A percentile compares a stretch with the other conserved stretches of the same genome.
phyloP scores from a whole-genome alignment of 1,284 basidiomycete species.

The Irpex rosettiformis region DNA sequence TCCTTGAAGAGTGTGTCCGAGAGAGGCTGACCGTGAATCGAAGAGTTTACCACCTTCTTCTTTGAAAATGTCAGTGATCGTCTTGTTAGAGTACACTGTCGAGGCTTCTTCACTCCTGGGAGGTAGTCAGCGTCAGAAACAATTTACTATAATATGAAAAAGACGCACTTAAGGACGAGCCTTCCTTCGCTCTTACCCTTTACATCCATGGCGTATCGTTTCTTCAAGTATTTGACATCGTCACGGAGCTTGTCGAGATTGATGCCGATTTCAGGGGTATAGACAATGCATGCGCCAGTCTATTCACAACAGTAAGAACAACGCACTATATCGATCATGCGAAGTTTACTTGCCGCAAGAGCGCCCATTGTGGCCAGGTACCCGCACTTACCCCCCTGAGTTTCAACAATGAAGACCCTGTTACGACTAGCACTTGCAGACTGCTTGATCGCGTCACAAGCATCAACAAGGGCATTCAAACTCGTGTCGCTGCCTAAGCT shows the following conservation, averaged over 20 bases:
- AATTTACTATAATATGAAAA: not conserved
- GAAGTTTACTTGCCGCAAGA: slow-evolving; percentile 67
- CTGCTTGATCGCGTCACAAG: slow-evolving; percentile 98
- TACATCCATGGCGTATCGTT: slow-evolving; percentile 81
- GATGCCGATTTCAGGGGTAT: slow-evolving; percentile 93
- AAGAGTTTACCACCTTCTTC: slow-evolving; percentile 93
- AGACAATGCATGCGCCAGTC: slow-evolving; percentile 91
- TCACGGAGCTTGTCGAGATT: slow-evolving; percentile 75
- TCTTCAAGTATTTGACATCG: slow-evolving; percentile 90
- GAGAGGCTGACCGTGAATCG: slow-evolving; percentile 89
- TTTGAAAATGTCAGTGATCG: slow-evolving; percentile 91
- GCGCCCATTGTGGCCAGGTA: slow-evolving; percentile 96
- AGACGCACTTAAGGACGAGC: slow-evolving; percentile 77
- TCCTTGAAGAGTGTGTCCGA: slow-evolving; percentile 96
- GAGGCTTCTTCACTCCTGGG: slow-evolving; percentile 85
- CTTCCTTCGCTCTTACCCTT: slow-evolving; percentile 92
- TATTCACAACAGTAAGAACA: slow-evolving; percentile 28
- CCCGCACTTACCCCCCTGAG: slow-evolving; percentile 95
- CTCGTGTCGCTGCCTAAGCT: slow-evolving; percentile 94
- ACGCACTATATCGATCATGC: not conserved
- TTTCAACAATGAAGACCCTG: slow-evolving; percentile 96
- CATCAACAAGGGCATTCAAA: slow-evolving; percentile 95
- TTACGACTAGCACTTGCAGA: slow-evolving; percentile 94
- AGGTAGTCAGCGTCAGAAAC: not conserved
- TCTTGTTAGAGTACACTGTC: slow-evolving; percentile 86